These are phyloP conservation scores for Goffeauzyma gilvescens DNA, from an alignment of 768 basidiomycete genomes.

Conservation along the genomic window DNA sequence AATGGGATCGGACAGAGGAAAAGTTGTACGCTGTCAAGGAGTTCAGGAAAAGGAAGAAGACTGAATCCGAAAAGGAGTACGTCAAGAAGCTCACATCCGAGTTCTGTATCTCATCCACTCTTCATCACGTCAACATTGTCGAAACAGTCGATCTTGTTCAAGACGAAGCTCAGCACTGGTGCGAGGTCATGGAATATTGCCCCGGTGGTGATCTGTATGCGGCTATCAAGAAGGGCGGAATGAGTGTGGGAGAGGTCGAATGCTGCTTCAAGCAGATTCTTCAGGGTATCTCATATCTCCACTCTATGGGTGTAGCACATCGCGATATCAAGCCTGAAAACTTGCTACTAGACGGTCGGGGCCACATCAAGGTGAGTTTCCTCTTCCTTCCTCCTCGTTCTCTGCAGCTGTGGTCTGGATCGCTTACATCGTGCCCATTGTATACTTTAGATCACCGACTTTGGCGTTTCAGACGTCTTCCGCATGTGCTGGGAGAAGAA, in stretches of 20 bases:
- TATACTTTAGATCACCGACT: slow-evolving; percentile 84
- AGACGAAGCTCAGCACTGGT: slow-evolving; percentile 90
- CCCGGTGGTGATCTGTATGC: slow-evolving; percentile 96
- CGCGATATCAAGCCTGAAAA: slow-evolving; percentile 98
- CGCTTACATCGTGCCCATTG: too few species aligned
- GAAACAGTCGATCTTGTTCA: slow-evolving; percentile 99
- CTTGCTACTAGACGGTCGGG: slow-evolving; percentile 74
- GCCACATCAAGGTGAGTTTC: slow-evolving; percentile 65
- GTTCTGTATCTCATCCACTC: slow-evolving; percentile 91
- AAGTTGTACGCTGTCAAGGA: slow-evolving; percentile 98
- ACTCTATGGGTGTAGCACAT: slow-evolving; percentile 92
- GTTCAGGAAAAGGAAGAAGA: slow-evolving; percentile 93
- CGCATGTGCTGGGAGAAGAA: slow-evolving; percentile 94
- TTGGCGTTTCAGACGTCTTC: slow-evolving; percentile 97
- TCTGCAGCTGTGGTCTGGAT: slow-evolving; percentile 11
- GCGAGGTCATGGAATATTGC: slow-evolving; percentile 99
- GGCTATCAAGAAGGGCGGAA: slow-evolving; percentile 90
- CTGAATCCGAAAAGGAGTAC: slow-evolving; percentile 97
- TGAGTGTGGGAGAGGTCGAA: slow-evolving; percentile 81
- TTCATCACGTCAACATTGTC: slow-evolving; percentile 84
- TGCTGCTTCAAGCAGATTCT: slow-evolving; percentile 96
- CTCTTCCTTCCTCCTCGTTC: slow-evolving; percentile 3
- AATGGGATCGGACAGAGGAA: slow-evolving; percentile 93
- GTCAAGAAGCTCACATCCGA: slow-evolving; percentile 99
- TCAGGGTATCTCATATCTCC: slow-evolving; percentile 69